Conservation (phyloP, 2,329 filamentous ascomycete genomes). For the Fusarium sp. region DNA sequence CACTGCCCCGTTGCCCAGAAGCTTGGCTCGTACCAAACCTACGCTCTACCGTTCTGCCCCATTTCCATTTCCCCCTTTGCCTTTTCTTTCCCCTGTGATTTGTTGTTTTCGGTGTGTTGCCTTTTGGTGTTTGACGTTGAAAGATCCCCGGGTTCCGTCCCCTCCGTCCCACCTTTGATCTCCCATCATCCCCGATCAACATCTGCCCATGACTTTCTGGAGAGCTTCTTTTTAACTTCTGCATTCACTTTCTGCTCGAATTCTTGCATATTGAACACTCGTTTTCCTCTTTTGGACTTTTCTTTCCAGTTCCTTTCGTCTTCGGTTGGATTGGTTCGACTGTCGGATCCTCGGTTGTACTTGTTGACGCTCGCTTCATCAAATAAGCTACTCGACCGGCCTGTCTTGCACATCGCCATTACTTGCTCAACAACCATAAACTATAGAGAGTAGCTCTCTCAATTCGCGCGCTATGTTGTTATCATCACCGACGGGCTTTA, state of each 20-base stretch:
- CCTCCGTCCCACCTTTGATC: slow-evolving; percentile 33
- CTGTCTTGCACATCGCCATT: background rate
- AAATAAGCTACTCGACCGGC: slow-evolving; percentile 2
- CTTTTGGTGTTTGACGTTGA: slow-evolving; percentile 14
- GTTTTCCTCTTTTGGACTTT: slow-evolving; percentile 8
- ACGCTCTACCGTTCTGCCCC: slow-evolving; percentile 2
- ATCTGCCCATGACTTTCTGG: slow-evolving; percentile 18
- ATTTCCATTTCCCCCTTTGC: slow-evolving; percentile 8
- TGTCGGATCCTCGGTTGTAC: slow-evolving; percentile 5
- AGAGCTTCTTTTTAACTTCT: slow-evolving; percentile 4
- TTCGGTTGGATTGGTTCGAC: slow-evolving; percentile 6
- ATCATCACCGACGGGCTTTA: slow-evolving; percentile 15
- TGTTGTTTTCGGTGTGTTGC: slow-evolving; percentile 1
- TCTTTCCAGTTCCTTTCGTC: slow-evolving; percentile 7
- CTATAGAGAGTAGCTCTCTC: slow-evolving; percentile 6
- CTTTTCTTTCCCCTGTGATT: slow-evolving; percentile 1
- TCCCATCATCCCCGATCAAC: slow-evolving; percentile 23
- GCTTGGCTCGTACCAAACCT: slow-evolving; percentile 43
- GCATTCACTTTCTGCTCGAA: slow-evolving; percentile 17
- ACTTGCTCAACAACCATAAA: background rate
- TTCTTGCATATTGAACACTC: slow-evolving; percentile 13
- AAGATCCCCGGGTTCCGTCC: slow-evolving; percentile 25
- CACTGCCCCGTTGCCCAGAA: slow-evolving; percentile 48
- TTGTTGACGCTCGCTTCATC: slow-evolving; percentile 40
- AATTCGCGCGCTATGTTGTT: slow-evolving; percentile 8